phyloP scores from a whole-genome alignment of 345 rosid genomes.

The Arabis alpina region DNA sequence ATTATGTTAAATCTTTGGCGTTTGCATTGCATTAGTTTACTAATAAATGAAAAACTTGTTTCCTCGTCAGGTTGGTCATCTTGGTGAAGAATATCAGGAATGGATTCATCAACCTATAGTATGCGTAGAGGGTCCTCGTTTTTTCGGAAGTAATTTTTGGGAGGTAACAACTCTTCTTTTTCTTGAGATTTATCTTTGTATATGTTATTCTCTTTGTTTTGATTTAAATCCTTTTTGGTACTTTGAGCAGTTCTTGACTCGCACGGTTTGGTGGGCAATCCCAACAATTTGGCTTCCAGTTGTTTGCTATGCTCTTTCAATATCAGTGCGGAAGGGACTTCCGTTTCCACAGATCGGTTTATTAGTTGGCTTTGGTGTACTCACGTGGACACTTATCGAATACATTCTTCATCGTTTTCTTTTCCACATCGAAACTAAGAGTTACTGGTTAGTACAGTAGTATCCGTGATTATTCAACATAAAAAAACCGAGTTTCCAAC shows the following conservation, averaged over 20 bases:
- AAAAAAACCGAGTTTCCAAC: conserved; percentile 1
- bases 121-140: conserved; percentile 89
- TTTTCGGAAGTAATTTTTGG: conserved; percentile 82
- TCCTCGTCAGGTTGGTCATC: conserved; percentile 84
- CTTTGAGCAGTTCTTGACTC: conserved; percentile 76
- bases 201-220: conserved; percentile 8
- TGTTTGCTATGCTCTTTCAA: conserved; percentile 62
- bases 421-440: conserved; percentile 87
- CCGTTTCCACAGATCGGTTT: conserved; percentile 55
- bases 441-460: conserved; percentile 68
- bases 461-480: not conserved
- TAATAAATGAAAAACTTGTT: not conserved
- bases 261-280: conserved; percentile 95
- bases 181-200: not conserved
- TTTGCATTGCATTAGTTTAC: not conserved
- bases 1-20: not conserved
- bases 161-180: conserved; percentile 59
- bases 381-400: conserved; percentile 88
- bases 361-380: conserved; percentile 65
- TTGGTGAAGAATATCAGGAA: conserved; percentile 90
- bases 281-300: conserved; percentile 94
- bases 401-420: conserved; percentile 93
- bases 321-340: conserved; percentile 73
- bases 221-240: not conserved
- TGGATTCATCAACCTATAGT: conserved; percentile 99